phyloP scores from a whole-genome alignment of 2,329 filamentous ascomycete genomes.

The Botryotinia calthae region DNA sequence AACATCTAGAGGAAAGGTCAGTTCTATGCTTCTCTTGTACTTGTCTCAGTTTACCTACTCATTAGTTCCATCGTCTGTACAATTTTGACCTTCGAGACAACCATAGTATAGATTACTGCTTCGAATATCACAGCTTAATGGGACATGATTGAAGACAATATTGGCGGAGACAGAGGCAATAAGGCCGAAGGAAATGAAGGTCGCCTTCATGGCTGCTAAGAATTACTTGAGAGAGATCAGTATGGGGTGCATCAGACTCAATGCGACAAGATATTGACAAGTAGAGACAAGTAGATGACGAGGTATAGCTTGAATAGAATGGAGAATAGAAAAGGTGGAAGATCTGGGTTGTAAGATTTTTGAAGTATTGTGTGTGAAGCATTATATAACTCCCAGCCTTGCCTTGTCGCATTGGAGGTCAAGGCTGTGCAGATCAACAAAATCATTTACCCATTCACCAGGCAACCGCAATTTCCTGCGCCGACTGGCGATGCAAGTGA shows the following conservation, averaged over 20 bases:
- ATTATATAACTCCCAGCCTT: constrained; percentile 8
- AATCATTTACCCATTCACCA: constrained; percentile 11
- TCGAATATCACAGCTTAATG: constrained; percentile 44
- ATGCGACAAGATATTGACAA: neutral
- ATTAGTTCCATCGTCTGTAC: constrained; percentile 26
- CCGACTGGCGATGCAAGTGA: neutral
- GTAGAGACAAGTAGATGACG: too few species aligned
- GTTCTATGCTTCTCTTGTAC: neutral
- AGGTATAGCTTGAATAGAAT: neutral
- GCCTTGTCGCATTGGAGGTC: neutral
- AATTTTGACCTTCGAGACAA: constrained; percentile 37
- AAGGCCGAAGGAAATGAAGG: constrained; percentile 35
- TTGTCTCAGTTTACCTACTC: constrained; percentile 26
- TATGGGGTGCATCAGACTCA: neutral
- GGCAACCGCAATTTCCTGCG: constrained; percentile 1
- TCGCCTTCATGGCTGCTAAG: constrained; percentile 33
- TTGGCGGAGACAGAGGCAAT: constrained; percentile 44
- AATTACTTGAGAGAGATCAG: constrained; percentile 19
- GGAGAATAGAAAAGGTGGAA: neutral
- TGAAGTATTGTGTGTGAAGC: neutral
- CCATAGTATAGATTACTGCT: constrained; percentile 34
- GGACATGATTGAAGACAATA: constrained; percentile 48
- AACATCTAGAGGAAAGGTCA: constrained; percentile 30
- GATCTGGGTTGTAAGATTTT: neutral
- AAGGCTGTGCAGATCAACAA: constrained; percentile 1